phyloP scores from a whole-genome alignment of 2,329 filamentous ascomycete species.

The Akanthomyces dipterigenus region DNA sequence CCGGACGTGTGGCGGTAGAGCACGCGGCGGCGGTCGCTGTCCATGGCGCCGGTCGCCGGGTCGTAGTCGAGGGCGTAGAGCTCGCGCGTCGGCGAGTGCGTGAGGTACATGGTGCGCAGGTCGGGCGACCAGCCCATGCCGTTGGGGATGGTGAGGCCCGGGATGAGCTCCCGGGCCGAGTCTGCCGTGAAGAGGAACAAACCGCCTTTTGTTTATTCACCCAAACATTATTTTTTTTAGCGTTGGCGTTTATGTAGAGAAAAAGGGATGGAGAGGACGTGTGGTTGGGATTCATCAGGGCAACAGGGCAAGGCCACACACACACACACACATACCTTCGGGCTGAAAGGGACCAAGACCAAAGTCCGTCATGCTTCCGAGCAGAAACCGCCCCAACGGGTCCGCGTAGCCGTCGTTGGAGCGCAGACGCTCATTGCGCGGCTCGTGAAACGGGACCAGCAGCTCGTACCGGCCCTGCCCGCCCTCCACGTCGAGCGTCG shows the following conservation, averaged over 20 bases:
- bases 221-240: neutral
- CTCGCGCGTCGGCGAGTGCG: conserved; percentile 64
- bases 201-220: conserved; percentile 40
- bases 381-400: conserved; percentile 74
- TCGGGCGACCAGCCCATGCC: conserved; percentile 74
- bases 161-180: conserved; percentile 52
- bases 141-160: conserved; percentile 72
- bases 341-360: conserved; percentile 49
- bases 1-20: conserved; percentile 63
- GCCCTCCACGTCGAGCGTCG: conserved; percentile 59
- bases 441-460: conserved; percentile 40
- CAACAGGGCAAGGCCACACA: too few species aligned
- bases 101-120: conserved; percentile 71
- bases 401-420: conserved; percentile 83
- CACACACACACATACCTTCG: conserved; percentile 39
- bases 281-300: too few species aligned
- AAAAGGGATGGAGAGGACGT: neutral
- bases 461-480: conserved; percentile 40
- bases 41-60: conserved; percentile 52
- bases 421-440: conserved; percentile 47
- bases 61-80: conserved; percentile 74
- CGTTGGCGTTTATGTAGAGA: too few species aligned
- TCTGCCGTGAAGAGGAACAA: conserved; percentile 66
- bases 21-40: conserved; percentile 60
- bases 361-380: conserved; percentile 79